Evolutionary conservation across 257 asterid genomes (phyloP), one percentile per base, ranked within the genome.

Genomic region (Solanum tarapatanum): DNA sequence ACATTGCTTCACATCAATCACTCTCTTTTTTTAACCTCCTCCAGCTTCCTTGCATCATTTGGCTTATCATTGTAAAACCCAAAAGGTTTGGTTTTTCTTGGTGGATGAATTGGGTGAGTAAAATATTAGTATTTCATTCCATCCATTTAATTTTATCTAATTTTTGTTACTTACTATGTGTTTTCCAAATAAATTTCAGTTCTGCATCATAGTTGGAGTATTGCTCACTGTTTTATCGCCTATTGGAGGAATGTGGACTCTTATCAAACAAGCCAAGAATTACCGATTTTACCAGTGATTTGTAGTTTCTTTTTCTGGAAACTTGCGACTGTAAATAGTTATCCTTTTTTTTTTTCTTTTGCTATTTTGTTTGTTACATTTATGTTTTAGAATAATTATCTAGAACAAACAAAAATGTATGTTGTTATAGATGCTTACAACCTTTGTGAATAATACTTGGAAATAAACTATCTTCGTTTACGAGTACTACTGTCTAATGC

Each of bases 171-270:
- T 51, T 87, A 85, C 14, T 86, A 11, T 39, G 60, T 23, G 21
- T 21, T 26, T 55, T 11, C 2, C 69, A 3, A 48, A 14, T 24
- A 83, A 14, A 51, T 84, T 85, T 62, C 94, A 94, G 96, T 21
- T 87, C 11, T 92, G 87, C 91, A 94, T 94, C 83, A 82, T 91
- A 23, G 2, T 89, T 43, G 97, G 96, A 6, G 89, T 94, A 60
- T 2, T 85, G 45, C 33, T 94, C 89, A 93, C 93, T 91, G 33
- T 89, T 70, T 24, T 92, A 66, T 93, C 96, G 70, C 96, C 97
- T 26, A 92, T 94, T 86, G 97, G 97, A 87, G 97, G 96, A 26
- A 0, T 94, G 64, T 93, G 95, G 91, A 92, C 87, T 93, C 93
- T 94, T 60, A 92, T 93, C 30, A n/a, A 92, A 16, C 89, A 92